Conservation (phyloP, 1,284 basidiomycete species). For the Ceratobasidium sp. region DNA sequence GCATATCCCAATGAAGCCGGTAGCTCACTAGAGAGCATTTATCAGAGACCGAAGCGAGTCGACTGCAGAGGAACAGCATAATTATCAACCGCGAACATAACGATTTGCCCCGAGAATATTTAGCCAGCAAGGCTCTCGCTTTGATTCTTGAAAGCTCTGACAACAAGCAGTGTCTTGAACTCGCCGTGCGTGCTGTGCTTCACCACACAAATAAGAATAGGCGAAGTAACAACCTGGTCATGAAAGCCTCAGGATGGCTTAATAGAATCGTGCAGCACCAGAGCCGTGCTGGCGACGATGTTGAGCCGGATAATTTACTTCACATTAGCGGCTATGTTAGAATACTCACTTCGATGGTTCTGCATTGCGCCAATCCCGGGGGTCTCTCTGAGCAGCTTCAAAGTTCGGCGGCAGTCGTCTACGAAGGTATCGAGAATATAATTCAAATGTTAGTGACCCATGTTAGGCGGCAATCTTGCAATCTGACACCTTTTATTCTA, state of each 20-base stretch:
- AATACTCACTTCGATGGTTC: slow-evolving; percentile 6
- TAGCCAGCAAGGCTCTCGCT: not conserved
- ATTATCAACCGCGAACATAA: no score
- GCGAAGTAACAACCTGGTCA: not conserved
- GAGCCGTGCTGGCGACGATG: no score
- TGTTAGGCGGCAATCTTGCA: not conserved
- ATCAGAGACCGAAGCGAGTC: no score
- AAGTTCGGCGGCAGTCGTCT: no score
- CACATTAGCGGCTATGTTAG: not conserved
- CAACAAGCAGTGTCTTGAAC: not conserved
- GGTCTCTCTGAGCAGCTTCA: not conserved
- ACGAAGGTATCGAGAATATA: not conserved
- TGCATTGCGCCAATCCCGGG: not conserved
- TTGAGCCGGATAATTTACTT: not conserved
- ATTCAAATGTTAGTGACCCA: not conserved
- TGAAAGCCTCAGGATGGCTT: not conserved
- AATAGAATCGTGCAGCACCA: not conserved
- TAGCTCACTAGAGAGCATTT: no score
- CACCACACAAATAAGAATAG: not conserved
- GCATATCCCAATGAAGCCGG: not conserved
- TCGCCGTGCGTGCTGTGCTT: not conserved
- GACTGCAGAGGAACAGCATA: no score
- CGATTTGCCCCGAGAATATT: not conserved
- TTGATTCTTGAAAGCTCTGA: not conserved
- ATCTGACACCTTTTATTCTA: not conserved